Conservation (phyloP, 345 rosid genomes). For the Salix dunnii region DNA sequence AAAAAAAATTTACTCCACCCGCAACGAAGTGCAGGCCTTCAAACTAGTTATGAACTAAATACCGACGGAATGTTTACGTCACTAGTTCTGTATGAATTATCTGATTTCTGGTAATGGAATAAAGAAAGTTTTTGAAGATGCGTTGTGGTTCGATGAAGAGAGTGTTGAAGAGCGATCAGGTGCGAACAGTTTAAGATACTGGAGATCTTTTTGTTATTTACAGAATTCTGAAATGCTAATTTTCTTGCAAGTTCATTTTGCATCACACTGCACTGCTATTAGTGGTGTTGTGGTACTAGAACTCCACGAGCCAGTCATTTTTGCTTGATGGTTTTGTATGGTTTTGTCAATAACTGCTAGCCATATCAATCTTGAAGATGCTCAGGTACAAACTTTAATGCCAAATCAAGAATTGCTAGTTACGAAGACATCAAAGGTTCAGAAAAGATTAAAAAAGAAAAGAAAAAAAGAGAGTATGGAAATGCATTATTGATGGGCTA, state of each 20-base stretch:
- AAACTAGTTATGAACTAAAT: too few relatives aligned
- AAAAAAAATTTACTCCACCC: too few relatives aligned
- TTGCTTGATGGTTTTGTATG: background rate
- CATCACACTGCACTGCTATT: background rate
- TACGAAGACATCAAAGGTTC: background rate
- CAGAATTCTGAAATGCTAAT: background rate
- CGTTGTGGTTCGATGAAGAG: too few relatives aligned
- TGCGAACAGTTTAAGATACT: slow-evolving; percentile 12
- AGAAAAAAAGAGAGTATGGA: too few relatives aligned
- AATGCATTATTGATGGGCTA: background rate
- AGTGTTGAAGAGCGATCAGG: slow-evolving; percentile 36
- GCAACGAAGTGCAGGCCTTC: too few relatives aligned
- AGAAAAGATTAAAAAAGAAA: background rate
- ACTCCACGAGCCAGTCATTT: background rate
- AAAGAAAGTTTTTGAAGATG: too few relatives aligned
- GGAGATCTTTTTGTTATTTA: background rate
- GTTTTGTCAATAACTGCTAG: background rate
- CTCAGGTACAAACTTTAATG: background rate
- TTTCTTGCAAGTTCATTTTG: background rate
- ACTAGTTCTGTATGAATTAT: too few relatives aligned
- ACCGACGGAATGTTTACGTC: too few relatives aligned
- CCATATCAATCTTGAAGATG: background rate
- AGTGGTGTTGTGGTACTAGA: background rate
- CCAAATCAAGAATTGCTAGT: background rate
- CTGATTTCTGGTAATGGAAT: too few relatives aligned